Evolutionary conservation across 306 rosid genomes (phyloP).

Genomic region (Delonix regia): DNA sequence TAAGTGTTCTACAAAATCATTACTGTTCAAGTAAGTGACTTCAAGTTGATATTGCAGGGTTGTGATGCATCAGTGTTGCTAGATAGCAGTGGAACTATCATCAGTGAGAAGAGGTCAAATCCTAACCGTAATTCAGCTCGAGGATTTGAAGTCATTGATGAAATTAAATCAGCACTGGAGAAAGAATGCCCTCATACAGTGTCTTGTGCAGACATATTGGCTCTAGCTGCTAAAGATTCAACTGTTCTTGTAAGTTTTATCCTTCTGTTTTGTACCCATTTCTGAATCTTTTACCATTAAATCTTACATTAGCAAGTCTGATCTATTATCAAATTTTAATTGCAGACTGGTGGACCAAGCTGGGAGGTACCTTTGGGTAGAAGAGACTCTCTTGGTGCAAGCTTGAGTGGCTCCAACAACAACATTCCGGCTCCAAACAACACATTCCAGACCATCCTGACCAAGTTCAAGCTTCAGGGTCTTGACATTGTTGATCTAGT

Average conservation of each 20-base stretch:
- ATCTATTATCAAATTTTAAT: slow-evolving; percentile 31
- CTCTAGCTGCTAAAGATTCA: slow-evolving; percentile 89
- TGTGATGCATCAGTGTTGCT: slow-evolving; percentile 85
- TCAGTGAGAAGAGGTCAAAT: slow-evolving; percentile 73
- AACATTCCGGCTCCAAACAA: slow-evolving; percentile 95
- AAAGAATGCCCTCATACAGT: slow-evolving; percentile 75
- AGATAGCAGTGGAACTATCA: slow-evolving; percentile 63
- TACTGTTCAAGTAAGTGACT: slow-evolving; percentile 3
- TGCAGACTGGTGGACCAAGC: slow-evolving; percentile 81
- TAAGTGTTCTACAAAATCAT: not conserved
- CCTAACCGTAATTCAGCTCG: slow-evolving; percentile 81
- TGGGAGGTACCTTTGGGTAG: slow-evolving; percentile 93
- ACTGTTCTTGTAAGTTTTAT: slow-evolving; percentile 67
- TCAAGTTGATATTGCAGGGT: slow-evolving; percentile 58
- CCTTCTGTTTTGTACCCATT: slow-evolving; percentile 20
- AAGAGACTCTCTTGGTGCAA: slow-evolving; percentile 76
- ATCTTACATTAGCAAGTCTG: not conserved
- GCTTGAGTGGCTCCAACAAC: slow-evolving; percentile 88
- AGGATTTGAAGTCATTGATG: slow-evolving; percentile 80
- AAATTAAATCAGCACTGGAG: slow-evolving; percentile 76
- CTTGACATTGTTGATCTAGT: slow-evolving; percentile 87
- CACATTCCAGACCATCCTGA: slow-evolving; percentile 84
- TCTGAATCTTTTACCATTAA: not conserved
- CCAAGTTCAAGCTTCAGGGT: slow-evolving; percentile 77
- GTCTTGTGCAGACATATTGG: slow-evolving; percentile 89